Base-by-base conservation (phyloP, 139 green algal species). In the Monoraphidium neglectum region DNA sequence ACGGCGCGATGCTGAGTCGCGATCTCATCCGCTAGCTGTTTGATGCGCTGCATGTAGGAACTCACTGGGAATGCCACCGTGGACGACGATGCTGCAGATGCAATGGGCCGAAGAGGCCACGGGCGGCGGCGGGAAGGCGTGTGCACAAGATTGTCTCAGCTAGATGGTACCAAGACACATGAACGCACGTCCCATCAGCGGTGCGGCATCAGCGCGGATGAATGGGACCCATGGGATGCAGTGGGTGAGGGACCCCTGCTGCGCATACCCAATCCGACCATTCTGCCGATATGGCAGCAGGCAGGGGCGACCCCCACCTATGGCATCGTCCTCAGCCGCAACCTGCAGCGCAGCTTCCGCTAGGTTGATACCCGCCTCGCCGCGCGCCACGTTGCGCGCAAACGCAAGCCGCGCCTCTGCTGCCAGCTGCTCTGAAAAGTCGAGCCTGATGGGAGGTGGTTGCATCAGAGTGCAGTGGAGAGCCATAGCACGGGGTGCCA, bases 301-400 rank as follows among this genome's bases (percentile, higher is more conserved):
- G 12, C 43, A 51, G 24, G 56, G 21, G 10, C 10, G 49, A 64
- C 30, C 73, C 81, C 6, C 51, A 90, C 84, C 85, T 15, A 95
- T 74, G 13, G 91, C 90, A 72, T 95, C 91, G 63, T 95, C 91
- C 64, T 95, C 91, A 49, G 89, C 86, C 28, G 87, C 86, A 23
- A 95, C 76, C 23, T 89, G 74, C 13, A 95, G 65, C 21, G 90
- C 91, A 37, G 87, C 87, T 26, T 83, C 70, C 38, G 89, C 85
- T 21, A 94, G 73, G 36, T 88, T 80, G 15, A 92, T 64, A 1
- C 56, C 46, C 28, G 78, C 80, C 70, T 92, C 89, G 0, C 89
- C 87, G 2, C 28, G 51, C 12, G 53, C 63, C 15, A 93, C 63
- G 37, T 74, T 78, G 0, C 35, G 13, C 16, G 82, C 65, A 51